Base-by-base conservation (phyloP, 192 early-diverging fungal genomes). In the Entomortierella beljakovae region DNA sequence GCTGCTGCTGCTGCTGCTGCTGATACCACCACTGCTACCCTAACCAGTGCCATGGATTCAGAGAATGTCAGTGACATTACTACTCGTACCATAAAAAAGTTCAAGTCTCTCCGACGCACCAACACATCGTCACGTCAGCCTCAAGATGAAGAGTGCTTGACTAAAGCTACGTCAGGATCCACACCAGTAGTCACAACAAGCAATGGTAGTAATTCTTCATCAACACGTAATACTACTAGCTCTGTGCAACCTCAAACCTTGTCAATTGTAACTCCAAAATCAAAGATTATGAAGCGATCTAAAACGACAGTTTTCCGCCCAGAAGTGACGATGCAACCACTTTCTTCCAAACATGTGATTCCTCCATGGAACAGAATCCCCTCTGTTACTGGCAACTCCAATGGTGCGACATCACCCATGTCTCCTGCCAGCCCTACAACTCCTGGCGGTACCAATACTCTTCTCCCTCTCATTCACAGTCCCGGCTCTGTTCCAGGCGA, bases 321-420 rank as follows among this genome's bases (percentile, higher is more conserved):
- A 16, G 75, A 79, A 28, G 75, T 79, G 11, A 65, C 60, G 0
- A 70, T 70, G 68, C 75, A 79, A 26, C 75, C 75, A 6, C 68
- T 79, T 11, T 79, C 75, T 16, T 79, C 75, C 46, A 70, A 69
- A 29, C 59, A 79, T 26, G 75, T 79, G 23, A 79, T 70, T 3
- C 75, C 75, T 11, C 75, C 75, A 0, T 79, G 75, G 75, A 79
- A 79, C 15, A 64, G 75, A 33, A 79, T 70, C 61, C 75, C 73
- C 0, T 58, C 59, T 1, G 32, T 64, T 22, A 28, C 61, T 5
- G 26, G 37, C 43, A 51, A 55, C 34, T 28, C 23, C 20, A 35
- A 3, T 20, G 29, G 16, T 31, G 11, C 32, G 15, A 61, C 34
- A 23, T 50, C 60, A 8, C 66, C 64, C 0, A 51, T 38, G 28